Base-by-base conservation (phyloP, 1,139 yeast genomes). In the Sugiyamaella grinbergsii region DNA sequence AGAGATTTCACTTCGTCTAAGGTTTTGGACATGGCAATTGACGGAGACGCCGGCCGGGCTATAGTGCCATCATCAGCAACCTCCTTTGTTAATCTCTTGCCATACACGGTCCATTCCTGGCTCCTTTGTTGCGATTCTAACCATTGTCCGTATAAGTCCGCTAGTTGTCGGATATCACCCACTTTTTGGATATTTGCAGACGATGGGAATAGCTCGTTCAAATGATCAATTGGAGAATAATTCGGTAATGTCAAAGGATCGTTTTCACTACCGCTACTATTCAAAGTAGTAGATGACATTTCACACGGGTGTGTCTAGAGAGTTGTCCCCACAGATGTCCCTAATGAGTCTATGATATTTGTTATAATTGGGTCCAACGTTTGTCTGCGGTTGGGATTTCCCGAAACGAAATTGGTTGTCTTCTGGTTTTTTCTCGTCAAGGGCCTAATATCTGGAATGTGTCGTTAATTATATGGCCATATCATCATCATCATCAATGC, bases 111-210 rank as follows among this genome's bases (percentile, higher is more conserved):
- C 36, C 37, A 20, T 20, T 13, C 28, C 16, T 24, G 19, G n/a
- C 23, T 32, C 5, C 59, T 40, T 43, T 31, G 59, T 53, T 38
- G 32, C 83, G 75, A 42, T 77, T 73, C 8, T 58, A 50, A 51
- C 75, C 77, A 24, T 85, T 62, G 37, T 72, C 71, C 81, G 66
- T 82, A 82, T 1, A 63, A 53, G 48, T 74, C 70, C 2, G 65
- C 60, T 34, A 59, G 57, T 33, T 53, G 59, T 23, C 48, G 54
- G 11, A 66, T 56, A 46, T 57, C 61, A 4, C 54, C 50, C 8
- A 63, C 53, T 24, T 54, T 53, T 15, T 53, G 47, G 23, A 64
- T 43, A 32, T 53, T 58, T 8, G 58, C 54, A 5, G 65, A 54
- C 13, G 57, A 47, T 2, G 56, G 48, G 39, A 67, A 62, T n/a